These are phyloP conservation scores for Sphenostylis stenocarpa DNA, from an alignment of 306 rosid genomes.

Conservation along the genomic window DNA sequence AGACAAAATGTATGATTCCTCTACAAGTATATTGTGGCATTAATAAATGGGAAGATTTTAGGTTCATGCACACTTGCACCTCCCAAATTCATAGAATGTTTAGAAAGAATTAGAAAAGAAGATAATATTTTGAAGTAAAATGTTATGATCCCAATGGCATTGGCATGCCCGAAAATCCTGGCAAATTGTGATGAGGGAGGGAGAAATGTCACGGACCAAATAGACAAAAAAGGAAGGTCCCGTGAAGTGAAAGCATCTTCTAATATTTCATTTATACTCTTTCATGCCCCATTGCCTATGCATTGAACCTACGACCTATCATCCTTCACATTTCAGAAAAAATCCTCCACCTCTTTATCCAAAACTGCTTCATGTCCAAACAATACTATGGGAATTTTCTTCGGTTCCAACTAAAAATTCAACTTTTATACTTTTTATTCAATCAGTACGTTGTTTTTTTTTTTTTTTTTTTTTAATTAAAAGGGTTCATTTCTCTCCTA, in stretches of 20 bases:
- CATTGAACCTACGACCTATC: conserved; percentile 5
- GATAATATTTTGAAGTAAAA: too few relatives aligned
- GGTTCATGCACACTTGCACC: too few relatives aligned
- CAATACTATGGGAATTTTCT: not conserved
- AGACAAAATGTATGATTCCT: too few relatives aligned
- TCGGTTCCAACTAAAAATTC: not conserved
- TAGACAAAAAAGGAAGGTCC: conserved; percentile 2
- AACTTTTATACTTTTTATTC: not conserved
- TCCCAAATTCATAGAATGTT: too few relatives aligned
- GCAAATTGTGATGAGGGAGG: not conserved
- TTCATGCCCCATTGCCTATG: conserved; percentile 1
- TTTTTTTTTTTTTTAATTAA: too few relatives aligned
- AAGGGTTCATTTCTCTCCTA: too few relatives aligned
- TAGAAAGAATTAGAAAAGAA: too few relatives aligned
- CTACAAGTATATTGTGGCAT: too few relatives aligned
- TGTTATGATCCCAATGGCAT: conserved; percentile 1
- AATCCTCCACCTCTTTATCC: not conserved
- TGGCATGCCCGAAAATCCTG: not conserved
- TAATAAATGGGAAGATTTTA: too few relatives aligned
- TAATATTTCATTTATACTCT: not conserved
- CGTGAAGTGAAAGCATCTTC: not conserved
- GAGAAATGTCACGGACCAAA: conserved; percentile 21
- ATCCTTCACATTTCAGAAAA: not conserved
- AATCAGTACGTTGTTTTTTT: too few relatives aligned
- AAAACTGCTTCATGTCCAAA: not conserved